Evolutionary conservation across 306 rosid genomes (phyloP).

Genomic region (Acacia melanoxylon): DNA sequence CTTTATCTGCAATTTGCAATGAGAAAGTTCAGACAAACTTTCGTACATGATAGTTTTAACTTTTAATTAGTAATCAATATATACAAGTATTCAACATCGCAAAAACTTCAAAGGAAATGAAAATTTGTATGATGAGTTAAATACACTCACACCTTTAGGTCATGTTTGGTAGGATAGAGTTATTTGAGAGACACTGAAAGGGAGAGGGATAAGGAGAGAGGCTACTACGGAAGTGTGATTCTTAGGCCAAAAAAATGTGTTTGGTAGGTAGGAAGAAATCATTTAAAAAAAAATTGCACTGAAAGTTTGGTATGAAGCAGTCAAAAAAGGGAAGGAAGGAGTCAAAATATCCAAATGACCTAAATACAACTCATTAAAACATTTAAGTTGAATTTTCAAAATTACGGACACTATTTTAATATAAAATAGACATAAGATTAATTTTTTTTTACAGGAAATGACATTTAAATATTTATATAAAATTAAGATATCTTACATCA

Average conservation of each 20-base stretch:
- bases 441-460: neutral
- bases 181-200: neutral
- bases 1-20: conserved; percentile 69
- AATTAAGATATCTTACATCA: neutral
- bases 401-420: neutral
- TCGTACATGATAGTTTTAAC: conserved; percentile 12
- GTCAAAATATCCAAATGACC: neutral
- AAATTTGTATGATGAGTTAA: neutral
- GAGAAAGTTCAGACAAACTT: conserved; percentile 21
- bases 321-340: neutral
- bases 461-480: neutral
- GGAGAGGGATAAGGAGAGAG: neutral
- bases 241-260: neutral
- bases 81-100: neutral
- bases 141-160: neutral
- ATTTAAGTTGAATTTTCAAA: neutral
- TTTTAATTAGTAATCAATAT: neutral
- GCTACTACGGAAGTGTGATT: neutral
- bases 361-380: neutral
- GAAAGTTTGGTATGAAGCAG: neutral
- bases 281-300: neutral
- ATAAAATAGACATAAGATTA: neutral
- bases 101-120: conserved; percentile 4
- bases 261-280: neutral
- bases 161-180: neutral